Evolutionary conservation across 345 rosid genomes (phyloP), one percentile per base, ranked within the genome.

Genomic region (Bruguiera parviflora): DNA sequence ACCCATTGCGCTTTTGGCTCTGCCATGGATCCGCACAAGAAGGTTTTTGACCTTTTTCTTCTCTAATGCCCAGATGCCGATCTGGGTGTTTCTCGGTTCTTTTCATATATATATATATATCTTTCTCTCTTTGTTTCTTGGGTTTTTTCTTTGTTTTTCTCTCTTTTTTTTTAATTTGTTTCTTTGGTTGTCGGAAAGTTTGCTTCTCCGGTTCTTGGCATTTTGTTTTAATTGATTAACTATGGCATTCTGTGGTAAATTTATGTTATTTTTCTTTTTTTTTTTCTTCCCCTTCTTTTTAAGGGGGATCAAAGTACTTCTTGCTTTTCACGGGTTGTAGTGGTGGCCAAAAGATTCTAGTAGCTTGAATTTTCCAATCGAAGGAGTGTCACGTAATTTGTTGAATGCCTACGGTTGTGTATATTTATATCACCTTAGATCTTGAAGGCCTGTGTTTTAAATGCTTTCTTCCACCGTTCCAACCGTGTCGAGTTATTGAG

Each of bases 21-120:
- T 51, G 11, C 25, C 49, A 91, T 94, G 97, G 89, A 88, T 83
- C 66, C 84, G 75, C 92, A 79, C 55, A 89, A 83, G 78, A 91
- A 94, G 97, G 98, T 89, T 62, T 60, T 19, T 5, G 18, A 55
- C 46, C 21, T 3, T 7, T 68, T n/a, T 37, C 1, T 39, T 10
- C 49, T 11, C 15, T 13, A 43, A 43, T 43, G 49, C 49, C 59
- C 15, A 56, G 11, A 21, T 56, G 28, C 59, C 16, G 24, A n/a
- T 33, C 51, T 33, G 39, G 1, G 27, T 31, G n/a, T 53, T 66
- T 55, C 22, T 32, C 8, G 37, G 22, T 9, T 31, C 24, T 56
- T 56, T 56, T 24, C 59, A 55, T 55, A 2, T 25, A 5, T 22
- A 9, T 64, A 55, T 55, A 2, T 25, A 5, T 22, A 9, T 64